These are phyloP conservation scores for Pestalotiopsis sp. DNA, from an alignment of 2,329 filamentous ascomycete species.

Conservation along the genomic window DNA sequence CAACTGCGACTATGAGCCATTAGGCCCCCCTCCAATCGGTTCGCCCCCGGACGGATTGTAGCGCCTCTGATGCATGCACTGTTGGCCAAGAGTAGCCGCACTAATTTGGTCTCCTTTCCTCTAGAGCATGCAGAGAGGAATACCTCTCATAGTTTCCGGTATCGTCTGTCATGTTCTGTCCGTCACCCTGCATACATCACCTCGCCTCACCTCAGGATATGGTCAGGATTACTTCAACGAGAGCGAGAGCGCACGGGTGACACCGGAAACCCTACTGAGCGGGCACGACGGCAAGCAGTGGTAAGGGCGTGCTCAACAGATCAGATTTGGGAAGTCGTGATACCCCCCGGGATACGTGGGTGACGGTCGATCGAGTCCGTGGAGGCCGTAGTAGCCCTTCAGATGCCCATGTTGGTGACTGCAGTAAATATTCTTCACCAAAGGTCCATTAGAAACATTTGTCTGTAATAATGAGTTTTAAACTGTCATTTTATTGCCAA, in stretches of 20 bases:
- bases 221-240: background rate
- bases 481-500: background rate
- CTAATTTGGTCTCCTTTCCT: too few relatives aligned
- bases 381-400: too few relatives aligned
- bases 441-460: too few relatives aligned
- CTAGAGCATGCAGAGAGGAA: too few relatives aligned
- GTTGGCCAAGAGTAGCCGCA: background rate
- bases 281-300: too few relatives aligned
- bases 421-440: background rate
- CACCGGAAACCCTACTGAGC: background rate
- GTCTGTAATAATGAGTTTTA: background rate
- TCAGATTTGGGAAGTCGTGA: too few relatives aligned
- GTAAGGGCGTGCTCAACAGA: too few relatives aligned
- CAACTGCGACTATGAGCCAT: background rate
- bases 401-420: background rate
- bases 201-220: background rate
- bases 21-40: background rate
- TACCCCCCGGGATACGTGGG: too few relatives aligned
- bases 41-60: background rate
- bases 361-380: too few relatives aligned
- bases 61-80: background rate
- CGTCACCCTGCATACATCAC: background rate
- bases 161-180: too few relatives aligned
- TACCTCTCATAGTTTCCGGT: too few relatives aligned
- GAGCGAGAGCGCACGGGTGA: background rate